Base-by-base conservation (phyloP, 129 eudicot species). In the Lactuca saligna region DNA sequence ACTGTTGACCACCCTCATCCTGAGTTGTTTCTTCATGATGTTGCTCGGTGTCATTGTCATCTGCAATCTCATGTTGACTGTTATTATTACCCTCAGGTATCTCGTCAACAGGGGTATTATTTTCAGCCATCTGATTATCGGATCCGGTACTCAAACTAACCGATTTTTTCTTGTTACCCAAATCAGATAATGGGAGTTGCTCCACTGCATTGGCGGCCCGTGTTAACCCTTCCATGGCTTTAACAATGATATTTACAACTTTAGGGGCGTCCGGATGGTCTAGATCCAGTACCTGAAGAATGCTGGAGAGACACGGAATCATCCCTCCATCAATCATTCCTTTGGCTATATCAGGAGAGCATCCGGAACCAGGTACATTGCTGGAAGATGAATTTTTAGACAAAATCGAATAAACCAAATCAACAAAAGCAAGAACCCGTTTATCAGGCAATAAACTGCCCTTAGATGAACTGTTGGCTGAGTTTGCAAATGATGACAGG, bases 291-390 rank as follows among this genome's bases (percentile, higher is more conserved):
- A 83, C 90, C 84, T 87, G 95, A 77, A 93, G 95, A 71, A 93
- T 83, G 68, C 83, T 75, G 17, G 97, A 84, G 35, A 93, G 71
- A 58, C 95, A 93, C 17, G 90, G 87, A 56, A 89, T 87, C 72
- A 93, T 75, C 71, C 99, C 97, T 54, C 99, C 97, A 79, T 93
- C 99, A 57, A 89, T 89, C 99, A 93, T 89, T 79, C 95, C 83
- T 83, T 83, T 87, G 57, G 99, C 95, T 77, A 93, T 80, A 73
- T 93, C 99, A 0, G 99, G 99, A 0, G 99, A 93, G 73, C 95
- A 93, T 25, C 92, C 97, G 51, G 97, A 81, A 72, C 95, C 85
- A 6, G 88, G 95, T 58, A 85, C 78, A 83, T 77, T 84, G 79
- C 88, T 74, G 17, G 99, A 87, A 15, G 99, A 83, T 37, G 95